These are phyloP conservation scores for Saxophila tyrrhenica DNA, from an alignment of 495 filamentous ascomycete species.

Conservation along the genomic window DNA sequence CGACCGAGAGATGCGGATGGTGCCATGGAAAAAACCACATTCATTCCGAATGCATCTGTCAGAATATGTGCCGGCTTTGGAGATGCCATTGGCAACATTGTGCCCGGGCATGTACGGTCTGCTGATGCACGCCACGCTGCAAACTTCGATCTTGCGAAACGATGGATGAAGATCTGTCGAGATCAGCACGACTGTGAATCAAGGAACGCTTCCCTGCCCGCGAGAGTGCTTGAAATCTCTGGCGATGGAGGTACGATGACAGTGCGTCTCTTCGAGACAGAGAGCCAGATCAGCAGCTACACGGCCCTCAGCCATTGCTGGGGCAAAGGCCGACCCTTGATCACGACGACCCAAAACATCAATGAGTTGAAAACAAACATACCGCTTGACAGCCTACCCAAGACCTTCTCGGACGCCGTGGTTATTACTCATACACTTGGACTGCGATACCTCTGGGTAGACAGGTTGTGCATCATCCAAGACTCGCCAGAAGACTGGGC, in stretches of 20 bases:
- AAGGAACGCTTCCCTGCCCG: neutral
- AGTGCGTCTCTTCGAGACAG: neutral
- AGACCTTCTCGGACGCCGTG: neutral
- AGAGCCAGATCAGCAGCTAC: neutral
- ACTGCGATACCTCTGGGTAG: slow-evolving; percentile 30
- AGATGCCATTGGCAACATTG: neutral
- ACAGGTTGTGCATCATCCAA: slow-evolving; percentile 31
- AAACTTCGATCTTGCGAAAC: neutral
- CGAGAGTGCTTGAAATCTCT: neutral
- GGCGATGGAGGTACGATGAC: neutral
- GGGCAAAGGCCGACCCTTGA: neutral
- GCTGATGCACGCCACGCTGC: neutral
- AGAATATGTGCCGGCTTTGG: neutral
- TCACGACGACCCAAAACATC: slow-evolving; percentile 3
- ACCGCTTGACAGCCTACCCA: neutral
- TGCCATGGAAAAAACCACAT: neutral
- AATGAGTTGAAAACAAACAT: neutral
- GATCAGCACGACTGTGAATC: neutral
- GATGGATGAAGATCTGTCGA: neutral
- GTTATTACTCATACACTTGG: neutral
- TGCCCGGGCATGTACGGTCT: neutral
- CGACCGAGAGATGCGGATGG: neutral
- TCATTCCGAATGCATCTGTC: neutral
- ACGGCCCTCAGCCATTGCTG: slow-evolving; percentile 1
- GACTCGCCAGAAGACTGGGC: slow-evolving; percentile 26